Evolutionary conservation across 768 basidiomycete genomes (phyloP).

Genomic region (Trametes cubensis): DNA sequence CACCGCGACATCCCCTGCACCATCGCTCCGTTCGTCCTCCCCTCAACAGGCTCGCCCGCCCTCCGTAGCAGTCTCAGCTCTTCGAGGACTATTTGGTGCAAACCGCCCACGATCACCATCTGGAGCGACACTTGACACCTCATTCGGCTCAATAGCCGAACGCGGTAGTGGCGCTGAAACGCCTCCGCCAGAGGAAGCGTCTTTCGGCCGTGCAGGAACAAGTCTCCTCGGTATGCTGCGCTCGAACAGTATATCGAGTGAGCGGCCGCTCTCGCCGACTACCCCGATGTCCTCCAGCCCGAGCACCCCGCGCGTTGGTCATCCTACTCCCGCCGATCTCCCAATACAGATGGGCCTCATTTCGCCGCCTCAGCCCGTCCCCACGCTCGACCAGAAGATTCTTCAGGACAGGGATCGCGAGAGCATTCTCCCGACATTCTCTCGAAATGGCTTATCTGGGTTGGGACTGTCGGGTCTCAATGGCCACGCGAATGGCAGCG

Average conservation of each 20-base stretch:
- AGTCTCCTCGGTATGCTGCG: slow-evolving; percentile 57
- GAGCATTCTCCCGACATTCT: slow-evolving; percentile 6
- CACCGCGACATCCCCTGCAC: slow-evolving; percentile 33
- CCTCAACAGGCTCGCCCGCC: slow-evolving; percentile 21
- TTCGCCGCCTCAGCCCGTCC: slow-evolving; percentile 26
- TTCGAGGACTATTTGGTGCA: slow-evolving; percentile 59
- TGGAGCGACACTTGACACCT: slow-evolving; percentile 29
- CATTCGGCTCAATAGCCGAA: slow-evolving; percentile 32
- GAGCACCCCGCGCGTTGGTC: slow-evolving; percentile 26
- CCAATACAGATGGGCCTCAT: slow-evolving; percentile 36
- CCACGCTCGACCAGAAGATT: slow-evolving; percentile 42
- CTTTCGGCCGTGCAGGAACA: slow-evolving; percentile 57
- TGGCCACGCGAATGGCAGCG: slow-evolving; percentile 24
- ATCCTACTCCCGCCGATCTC: slow-evolving; percentile 34
- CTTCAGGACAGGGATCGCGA: slow-evolving; percentile 41
- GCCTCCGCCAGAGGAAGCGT: slow-evolving; percentile 46
- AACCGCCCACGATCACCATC: slow-evolving; percentile 61
- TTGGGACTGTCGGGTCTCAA: slow-evolving; percentile 6
- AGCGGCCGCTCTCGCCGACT: slow-evolving; percentile 26
- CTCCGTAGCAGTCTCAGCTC: slow-evolving; percentile 50
- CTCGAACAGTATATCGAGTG: slow-evolving; percentile 39
- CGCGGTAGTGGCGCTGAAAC: slow-evolving; percentile 31
- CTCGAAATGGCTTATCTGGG: slow-evolving; percentile 4
- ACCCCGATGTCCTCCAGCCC: slow-evolving; percentile 26
- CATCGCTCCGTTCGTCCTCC: slow-evolving; percentile 27